phyloP scores from a whole-genome alignment of 441 rosid genomes.

The Erysimum pusillum region DNA sequence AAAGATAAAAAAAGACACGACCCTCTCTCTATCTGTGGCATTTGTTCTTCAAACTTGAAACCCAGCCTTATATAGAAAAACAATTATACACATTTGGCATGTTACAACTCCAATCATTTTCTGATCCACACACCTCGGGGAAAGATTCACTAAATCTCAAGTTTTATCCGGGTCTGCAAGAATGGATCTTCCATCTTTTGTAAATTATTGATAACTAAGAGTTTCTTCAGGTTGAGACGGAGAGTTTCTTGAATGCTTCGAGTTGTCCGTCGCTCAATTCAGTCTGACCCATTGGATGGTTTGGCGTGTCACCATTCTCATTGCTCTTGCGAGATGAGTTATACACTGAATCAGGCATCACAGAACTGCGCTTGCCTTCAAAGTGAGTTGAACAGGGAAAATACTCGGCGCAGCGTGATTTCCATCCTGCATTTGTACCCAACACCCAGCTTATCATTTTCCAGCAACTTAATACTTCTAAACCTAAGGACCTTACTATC shows the following conservation, averaged over 20 bases:
- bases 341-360: slow-evolving; percentile 59
- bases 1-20: not conserved
- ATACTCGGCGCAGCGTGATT: slow-evolving; percentile 70
- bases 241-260: slow-evolving; percentile 78
- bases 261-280: slow-evolving; percentile 73
- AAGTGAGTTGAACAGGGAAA: slow-evolving; percentile 84
- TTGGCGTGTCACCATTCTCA: slow-evolving; percentile 66
- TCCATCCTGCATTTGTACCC: slow-evolving; percentile 79
- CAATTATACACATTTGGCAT: slow-evolving; percentile 50
- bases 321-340: slow-evolving; percentile 52
- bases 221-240: slow-evolving; percentile 53
- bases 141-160: slow-evolving; percentile 22
- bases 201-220: slow-evolving; percentile 22
- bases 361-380: slow-evolving; percentile 77
- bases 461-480: slow-evolving; percentile 8
- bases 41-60: slow-evolving; percentile 40
- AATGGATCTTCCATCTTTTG: slow-evolving; percentile 33
- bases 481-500: slow-evolving; percentile 13
- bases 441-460: slow-evolving; percentile 13
- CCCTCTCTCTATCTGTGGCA: slow-evolving; percentile 29
- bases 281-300: slow-evolving; percentile 53
- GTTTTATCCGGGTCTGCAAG: slow-evolving; percentile 27
- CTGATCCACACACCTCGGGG: slow-evolving; percentile 36
- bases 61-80: slow-evolving; percentile 41
- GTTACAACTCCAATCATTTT: slow-evolving; percentile 45